Base-by-base conservation (phyloP, 345 rosid genomes). In the Psidium friedrichsthalianum region DNA sequence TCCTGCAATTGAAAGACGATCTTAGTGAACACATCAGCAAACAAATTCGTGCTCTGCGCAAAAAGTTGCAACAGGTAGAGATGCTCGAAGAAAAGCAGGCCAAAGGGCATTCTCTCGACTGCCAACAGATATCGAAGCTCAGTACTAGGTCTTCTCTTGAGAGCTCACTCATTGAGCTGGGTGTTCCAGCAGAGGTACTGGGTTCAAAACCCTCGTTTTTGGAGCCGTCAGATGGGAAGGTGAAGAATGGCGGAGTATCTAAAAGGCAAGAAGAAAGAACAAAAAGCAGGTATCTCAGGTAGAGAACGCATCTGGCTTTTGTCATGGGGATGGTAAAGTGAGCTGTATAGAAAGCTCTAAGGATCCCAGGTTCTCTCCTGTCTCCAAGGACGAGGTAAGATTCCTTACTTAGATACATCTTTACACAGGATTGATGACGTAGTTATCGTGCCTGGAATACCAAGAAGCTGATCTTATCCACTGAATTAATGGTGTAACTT, bases 61-160 rank as follows among this genome's bases (percentile, higher is more conserved):
- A 96, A 87, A 97, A 97, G 87, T 86, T 97, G 92, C 99, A 96
- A 89, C 99, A 97, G 87, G 93, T 97, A 87, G 99, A 96, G 91
- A 94, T 94, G 91, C 99, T 97, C 47, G 98, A 96, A 91, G 88
- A 87, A 78, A 97, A 94, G 88, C 96, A 89, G 86, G 91, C 91
- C 29, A 90, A 90, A 56, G 99, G 99, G 55, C 92, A 89, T 85
- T 86, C 84, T 83, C 99, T 97, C n/a, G 99, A 97, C 89, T 91
- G 90, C 89, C 99, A 97, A 93, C 99, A 96, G 87, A 90, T 92
- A 86, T 96, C 98, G 69, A 97, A 97, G 91, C 95, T 97, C 87
- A 92, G 92, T 87, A 93, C 95, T 86, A 93, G 91, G 91, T 36
- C 86, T 5, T 92, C 87, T 82, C 90, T 97, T 40, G 98, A 95